Evolutionary conservation across 148 eudicot species (phyloP), one percentile per base, ranked within the genome.

Genomic region (Cornus suecica): DNA sequence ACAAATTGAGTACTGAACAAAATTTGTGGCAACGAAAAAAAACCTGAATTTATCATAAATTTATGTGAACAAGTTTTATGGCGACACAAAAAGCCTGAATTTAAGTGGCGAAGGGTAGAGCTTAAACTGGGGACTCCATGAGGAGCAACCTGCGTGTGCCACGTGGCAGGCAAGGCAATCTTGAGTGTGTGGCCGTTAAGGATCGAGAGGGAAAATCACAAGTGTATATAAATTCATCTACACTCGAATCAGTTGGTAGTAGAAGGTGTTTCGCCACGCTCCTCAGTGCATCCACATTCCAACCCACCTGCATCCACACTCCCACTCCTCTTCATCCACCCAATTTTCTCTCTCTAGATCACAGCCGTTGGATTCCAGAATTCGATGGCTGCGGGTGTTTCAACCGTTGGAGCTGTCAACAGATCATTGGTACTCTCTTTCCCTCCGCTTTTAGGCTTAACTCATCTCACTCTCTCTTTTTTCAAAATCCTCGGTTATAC

Each of bases 371-470:
- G 77, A 52, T 20, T 52, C 58, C 29, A 10, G 4, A 24, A 65
- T 15, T 14, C 80, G 34, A 88, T 88, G 92, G 94, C 93, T 20
- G 84, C 94, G 34, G 84, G 90, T 58, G 79, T 87, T 84, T 83
- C 97, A 6, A 85, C 97, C 77, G 67, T 90, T 51, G 92, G 97
- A 78, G 84, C 92, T 27, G 90, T 87, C 76, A 92, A 83, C 88
- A 78, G 86, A 24, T 89, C 83, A 56, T 90, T 89, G 76, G 97
- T 92, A 75, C 71, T 26, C 42, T 52, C 58, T 52, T 10, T 52
- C 58, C 58, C 22, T 14, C 58, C 58, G 1, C 0, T 20, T 3
- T 52, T 15, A 14, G 58, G 58, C 58, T 4, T 52, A 14, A 52
- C 58, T 15, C n/a, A 52, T 52, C 58, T 52, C 9, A 6, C 8